Percentiles rank a stretch among this genome's conserved stretches.
Conservation (phyloP, 805 yeast genomes). For the Maudiozyma turicensis region DNA sequence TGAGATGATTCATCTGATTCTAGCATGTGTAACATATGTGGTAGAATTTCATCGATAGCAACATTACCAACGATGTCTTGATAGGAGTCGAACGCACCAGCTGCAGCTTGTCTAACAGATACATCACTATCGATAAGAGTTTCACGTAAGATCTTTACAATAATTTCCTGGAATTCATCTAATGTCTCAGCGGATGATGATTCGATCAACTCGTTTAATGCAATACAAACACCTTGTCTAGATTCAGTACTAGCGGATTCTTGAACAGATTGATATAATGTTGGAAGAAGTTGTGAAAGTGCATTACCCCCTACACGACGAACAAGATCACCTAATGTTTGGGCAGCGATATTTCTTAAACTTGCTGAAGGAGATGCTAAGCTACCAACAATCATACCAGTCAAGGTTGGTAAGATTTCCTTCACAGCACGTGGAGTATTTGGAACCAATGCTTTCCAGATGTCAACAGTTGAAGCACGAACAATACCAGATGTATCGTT, state of each 20-base stretch:
- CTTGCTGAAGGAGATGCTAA: slow-evolving; percentile 73
- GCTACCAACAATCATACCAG: slow-evolving; percentile 67
- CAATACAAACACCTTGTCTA: slow-evolving; percentile 94
- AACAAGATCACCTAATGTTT: slow-evolving; percentile 87
- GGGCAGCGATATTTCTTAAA: slow-evolving; percentile 83
- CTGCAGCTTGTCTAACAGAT: slow-evolving; percentile 83
- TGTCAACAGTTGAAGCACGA: slow-evolving; percentile 80
- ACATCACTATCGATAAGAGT: slow-evolving; percentile 69
- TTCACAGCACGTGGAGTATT: slow-evolving; percentile 92
- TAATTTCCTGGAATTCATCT: slow-evolving; percentile 50
- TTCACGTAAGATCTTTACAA: slow-evolving; percentile 66
- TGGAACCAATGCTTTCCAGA: slow-evolving; percentile 94
- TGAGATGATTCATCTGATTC: slow-evolving; percentile 50
- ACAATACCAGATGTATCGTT: slow-evolving; percentile 84
- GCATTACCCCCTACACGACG: slow-evolving; percentile 89
- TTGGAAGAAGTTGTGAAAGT: slow-evolving; percentile 73
- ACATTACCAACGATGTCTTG: slow-evolving; percentile 73
- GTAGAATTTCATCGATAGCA: slow-evolving; percentile 84
- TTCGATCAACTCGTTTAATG: slow-evolving; percentile 73
- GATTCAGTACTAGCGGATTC: slow-evolving; percentile 65
- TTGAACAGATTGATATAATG: slow-evolving; percentile 56
- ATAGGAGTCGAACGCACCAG: slow-evolving; percentile 78
- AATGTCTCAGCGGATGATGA: slow-evolving; percentile 59
- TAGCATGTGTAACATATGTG: slow-evolving; percentile 65
- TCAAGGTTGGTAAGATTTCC: slow-evolving; percentile 80